These are phyloP conservation scores for Candida anutae DNA, from an alignment of 1,139 yeast species.

Conservation along the genomic window DNA sequence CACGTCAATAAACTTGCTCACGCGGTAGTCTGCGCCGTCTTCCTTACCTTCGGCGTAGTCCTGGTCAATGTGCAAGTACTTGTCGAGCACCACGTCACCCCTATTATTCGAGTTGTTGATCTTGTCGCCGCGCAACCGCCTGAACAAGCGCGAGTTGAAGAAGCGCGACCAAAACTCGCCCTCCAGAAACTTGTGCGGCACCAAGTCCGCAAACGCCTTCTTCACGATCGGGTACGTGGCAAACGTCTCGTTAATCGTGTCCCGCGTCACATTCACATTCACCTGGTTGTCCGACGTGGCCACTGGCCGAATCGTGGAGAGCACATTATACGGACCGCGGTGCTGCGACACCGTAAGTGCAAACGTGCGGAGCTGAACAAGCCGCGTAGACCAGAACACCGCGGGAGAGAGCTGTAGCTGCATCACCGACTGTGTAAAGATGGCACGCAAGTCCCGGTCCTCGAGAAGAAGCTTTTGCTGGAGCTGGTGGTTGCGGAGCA, in stretches of 20 bases:
- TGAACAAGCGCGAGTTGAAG: slow-evolving; percentile 79
- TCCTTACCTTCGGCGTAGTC: slow-evolving; percentile 29
- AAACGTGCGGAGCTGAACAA: slow-evolving; percentile 73
- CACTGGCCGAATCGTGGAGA: slow-evolving; percentile 88
- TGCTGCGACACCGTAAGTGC: slow-evolving; percentile 81
- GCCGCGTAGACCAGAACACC: slow-evolving; percentile 83
- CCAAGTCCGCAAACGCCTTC: slow-evolving; percentile 81
- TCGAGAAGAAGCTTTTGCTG: slow-evolving; percentile 73
- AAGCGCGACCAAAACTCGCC: slow-evolving; percentile 98
- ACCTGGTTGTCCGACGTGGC: slow-evolving; percentile 87
- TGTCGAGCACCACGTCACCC: slow-evolving; percentile 80
- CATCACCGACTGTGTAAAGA: slow-evolving; percentile 86
- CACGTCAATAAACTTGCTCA: slow-evolving; percentile 61
- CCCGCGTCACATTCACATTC: slow-evolving; percentile 85
- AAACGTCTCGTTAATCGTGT: slow-evolving; percentile 82
- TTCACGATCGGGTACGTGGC: slow-evolving; percentile 92
- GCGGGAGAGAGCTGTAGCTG: slow-evolving; percentile 67
- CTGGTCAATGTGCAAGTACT: slow-evolving; percentile 59
- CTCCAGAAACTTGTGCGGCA: slow-evolving; percentile 72
- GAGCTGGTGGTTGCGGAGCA: slow-evolving; percentile 62
- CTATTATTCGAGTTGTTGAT: slow-evolving; percentile 62
- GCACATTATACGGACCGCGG: slow-evolving; percentile 87
- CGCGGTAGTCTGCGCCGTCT: slow-evolving; percentile 9
- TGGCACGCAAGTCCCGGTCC: slow-evolving; percentile 60
- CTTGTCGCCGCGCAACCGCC: slow-evolving; percentile 85